phyloP scores from a whole-genome alignment of 768 basidiomycete genomes.

The Tylopilus cervinicoccineus region DNA sequence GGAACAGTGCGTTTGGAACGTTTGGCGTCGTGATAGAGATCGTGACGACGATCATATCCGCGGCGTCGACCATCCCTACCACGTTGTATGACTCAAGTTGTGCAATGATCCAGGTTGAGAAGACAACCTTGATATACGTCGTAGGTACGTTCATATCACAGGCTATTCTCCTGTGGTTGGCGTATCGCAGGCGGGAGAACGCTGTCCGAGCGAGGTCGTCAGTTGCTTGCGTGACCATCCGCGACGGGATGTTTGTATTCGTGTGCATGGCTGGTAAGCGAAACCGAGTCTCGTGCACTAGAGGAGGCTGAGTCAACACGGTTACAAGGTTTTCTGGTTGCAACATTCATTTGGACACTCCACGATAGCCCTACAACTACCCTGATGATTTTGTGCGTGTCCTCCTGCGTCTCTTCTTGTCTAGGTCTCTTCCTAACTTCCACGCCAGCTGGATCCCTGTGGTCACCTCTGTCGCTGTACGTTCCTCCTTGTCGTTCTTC shows the following conservation, averaged over 20 bases:
- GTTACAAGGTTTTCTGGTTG: constrained; percentile 11
- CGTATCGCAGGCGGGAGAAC: constrained; percentile 11
- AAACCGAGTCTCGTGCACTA: neutral
- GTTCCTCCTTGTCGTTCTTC: constrained; percentile 2
- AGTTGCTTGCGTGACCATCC: constrained; percentile 20
- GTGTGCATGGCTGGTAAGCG: constrained; percentile 13
- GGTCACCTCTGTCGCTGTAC: constrained; percentile 14
- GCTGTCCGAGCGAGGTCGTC: neutral
- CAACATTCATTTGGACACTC: constrained; percentile 3
- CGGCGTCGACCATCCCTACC: constrained; percentile 1
- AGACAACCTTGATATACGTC: constrained; percentile 3
- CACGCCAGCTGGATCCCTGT: constrained; percentile 19
- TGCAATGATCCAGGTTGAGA: neutral
- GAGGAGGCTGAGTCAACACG: neutral
- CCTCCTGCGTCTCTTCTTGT: neutral
- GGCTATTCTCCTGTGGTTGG: constrained; percentile 17
- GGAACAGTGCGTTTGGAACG: neutral
- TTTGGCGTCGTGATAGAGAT: constrained; percentile 12
- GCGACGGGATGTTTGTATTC: constrained; percentile 20
- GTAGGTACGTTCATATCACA: constrained; percentile 11
- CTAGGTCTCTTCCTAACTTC: neutral
- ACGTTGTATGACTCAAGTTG: constrained; percentile 16
- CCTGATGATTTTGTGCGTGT: constrained; percentile 17
- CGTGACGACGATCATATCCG: neutral
- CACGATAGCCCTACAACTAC: neutral